Conservation (phyloP, 1,139 yeast genomes). For the Petasospora fabianii region DNA sequence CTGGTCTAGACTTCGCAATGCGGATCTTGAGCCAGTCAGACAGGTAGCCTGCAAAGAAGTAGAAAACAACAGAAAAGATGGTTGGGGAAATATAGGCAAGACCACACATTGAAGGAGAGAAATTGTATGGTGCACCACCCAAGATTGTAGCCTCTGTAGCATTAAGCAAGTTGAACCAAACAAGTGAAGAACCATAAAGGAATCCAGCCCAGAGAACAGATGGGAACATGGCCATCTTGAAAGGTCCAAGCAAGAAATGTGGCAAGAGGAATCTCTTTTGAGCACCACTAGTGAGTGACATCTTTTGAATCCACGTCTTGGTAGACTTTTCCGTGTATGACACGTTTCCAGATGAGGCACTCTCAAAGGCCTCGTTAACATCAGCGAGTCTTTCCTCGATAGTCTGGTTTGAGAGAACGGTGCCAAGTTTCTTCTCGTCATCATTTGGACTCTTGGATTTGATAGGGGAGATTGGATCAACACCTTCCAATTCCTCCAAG, state of each 20-base stretch:
- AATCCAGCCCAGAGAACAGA: slow-evolving; percentile 60
- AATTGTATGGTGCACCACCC: slow-evolving; percentile 42
- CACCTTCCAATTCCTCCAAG: slow-evolving; percentile 16
- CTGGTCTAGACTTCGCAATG: slow-evolving; percentile 33
- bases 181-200: slow-evolving; percentile 58
- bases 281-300: slow-evolving; percentile 35
- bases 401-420: slow-evolving; percentile 23
- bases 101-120: slow-evolving; percentile 39
- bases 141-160: slow-evolving; percentile 41
- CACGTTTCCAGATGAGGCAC: slow-evolving; percentile 10
- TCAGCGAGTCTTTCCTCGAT: slow-evolving; percentile 24
- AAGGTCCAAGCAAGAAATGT: slow-evolving; percentile 39
- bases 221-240: slow-evolving; percentile 46
- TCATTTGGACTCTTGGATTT: slow-evolving; percentile 6
- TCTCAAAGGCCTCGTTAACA: slow-evolving; percentile 21
- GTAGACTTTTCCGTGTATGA: slow-evolving; percentile 15
- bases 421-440: slow-evolving; percentile 16
- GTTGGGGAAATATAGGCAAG: slow-evolving; percentile 42
- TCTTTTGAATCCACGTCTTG: slow-evolving; percentile 33
- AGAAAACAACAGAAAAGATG: slow-evolving; percentile 33
- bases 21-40: slow-evolving; percentile 38
- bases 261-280: slow-evolving; percentile 31
- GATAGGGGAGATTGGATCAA: slow-evolving; percentile 6
- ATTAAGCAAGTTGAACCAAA: slow-evolving; percentile 51
- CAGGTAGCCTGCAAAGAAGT: slow-evolving; percentile 34